Base-by-base conservation (phyloP, 495 filamentous ascomycete genomes). In the Cetradonia linearis region DNA sequence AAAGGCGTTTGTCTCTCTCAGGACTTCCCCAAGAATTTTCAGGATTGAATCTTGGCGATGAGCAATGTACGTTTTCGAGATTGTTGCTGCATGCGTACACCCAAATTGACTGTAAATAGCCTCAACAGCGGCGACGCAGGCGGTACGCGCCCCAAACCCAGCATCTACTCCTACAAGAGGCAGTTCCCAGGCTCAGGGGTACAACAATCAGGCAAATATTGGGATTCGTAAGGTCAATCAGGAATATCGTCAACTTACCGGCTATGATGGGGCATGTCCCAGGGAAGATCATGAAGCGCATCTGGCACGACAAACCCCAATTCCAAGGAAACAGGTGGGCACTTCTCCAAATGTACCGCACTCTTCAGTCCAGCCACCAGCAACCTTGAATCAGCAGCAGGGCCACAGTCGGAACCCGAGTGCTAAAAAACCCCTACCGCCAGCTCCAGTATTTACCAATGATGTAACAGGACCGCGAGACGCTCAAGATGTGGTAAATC, bases 401-500 rank as follows among this genome's bases (percentile, higher is more conserved):
- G 25, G 55, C 36, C 48, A 62, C 13, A 59, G 38, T 36, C 46
- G 55, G 27, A 56, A 58, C 20, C 48, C 34, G 16, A 62, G 48
- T 38, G 28, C 36, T 18, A 14, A 34, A 28, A 62, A 62, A 18
- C 55, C 55, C 16, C 48, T 62, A 27, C 61, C 61, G 18, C 23
- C 36, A 18, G 44, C 36, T 34, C 55, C 61, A 58, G 31, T 28
- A n/a, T 18, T 14, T 28, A 33, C 36, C 11, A 58, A 36, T 20
- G 36, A 20, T 47, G 34, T 36, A 5, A 13, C 23, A 18, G 28
- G 36, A 59, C 59, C 31, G 49, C 69, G 10, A 53, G 56, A 55
- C 52, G 46, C 61, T 54, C 57, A 69, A n/a, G 50, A 58, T 62
- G 48, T 64, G 16, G 54, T 67, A 11, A 34, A 59, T 28, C 63